Conservation (phyloP, 169 alveolate genomes). For the Plasmodium reichenowi region DNA sequence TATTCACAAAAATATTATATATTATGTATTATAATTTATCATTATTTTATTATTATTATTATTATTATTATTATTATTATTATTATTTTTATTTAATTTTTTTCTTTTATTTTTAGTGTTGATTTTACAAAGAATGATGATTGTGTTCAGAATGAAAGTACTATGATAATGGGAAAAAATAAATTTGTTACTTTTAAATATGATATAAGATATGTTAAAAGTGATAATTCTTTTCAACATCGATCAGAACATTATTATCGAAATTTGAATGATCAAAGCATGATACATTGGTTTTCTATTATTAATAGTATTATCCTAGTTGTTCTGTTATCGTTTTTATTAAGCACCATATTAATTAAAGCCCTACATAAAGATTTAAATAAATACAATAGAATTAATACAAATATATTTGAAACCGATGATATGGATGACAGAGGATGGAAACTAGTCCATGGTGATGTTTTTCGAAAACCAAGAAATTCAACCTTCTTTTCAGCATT, state of each 20-base stretch:
- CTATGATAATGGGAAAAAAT: conserved; percentile 26
- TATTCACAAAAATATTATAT: no score
- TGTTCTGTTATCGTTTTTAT: conserved; percentile 85
- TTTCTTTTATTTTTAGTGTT: neutral
- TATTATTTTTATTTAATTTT: neutral
- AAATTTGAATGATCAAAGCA: conserved; percentile 81
- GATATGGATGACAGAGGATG: conserved; percentile 91
- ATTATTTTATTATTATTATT: no score
- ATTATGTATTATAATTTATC: no score
- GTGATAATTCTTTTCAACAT: conserved; percentile 84
- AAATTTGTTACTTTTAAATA: conserved; percentile 84
- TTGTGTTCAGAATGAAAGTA: conserved; percentile 21
- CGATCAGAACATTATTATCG: conserved; percentile 91
- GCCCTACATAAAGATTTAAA: conserved; percentile 90
- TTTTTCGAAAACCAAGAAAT: conserved; percentile 91
- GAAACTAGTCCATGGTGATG: conserved; percentile 94
- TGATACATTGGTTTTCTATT: conserved; percentile 92
- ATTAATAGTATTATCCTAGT: conserved; percentile 87
- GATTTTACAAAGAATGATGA: conserved; percentile 8
- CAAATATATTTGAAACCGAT: conserved; percentile 83
- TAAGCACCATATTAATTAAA: conserved; percentile 89
- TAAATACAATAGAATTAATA: conserved; percentile 85
- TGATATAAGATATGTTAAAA: conserved; percentile 86
- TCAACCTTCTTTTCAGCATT: conserved; percentile 85
- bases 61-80: no score